These are phyloP conservation scores for Fonsecaea pedrosoi DNA, from an alignment of 2,329 filamentous ascomycete genomes.

Conservation along the genomic window DNA sequence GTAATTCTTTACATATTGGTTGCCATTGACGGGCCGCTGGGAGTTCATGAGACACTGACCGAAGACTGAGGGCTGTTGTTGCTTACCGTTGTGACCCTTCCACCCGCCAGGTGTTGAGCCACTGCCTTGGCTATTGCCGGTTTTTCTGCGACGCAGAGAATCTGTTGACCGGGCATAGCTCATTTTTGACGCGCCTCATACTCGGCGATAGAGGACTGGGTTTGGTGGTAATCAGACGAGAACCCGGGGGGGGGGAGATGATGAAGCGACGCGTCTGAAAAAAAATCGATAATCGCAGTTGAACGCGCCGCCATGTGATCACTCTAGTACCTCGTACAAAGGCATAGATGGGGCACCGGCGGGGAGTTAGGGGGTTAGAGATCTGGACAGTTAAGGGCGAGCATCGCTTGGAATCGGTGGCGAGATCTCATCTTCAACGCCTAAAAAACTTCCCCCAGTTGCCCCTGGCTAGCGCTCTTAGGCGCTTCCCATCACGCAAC, in stretches of 20 bases:
- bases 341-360: neutral
- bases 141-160: conserved; percentile 83
- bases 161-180: conserved; percentile 50
- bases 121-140: conserved; percentile 96
- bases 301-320: conserved; percentile 1
- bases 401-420: neutral
- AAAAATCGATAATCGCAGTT: neutral
- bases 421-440: neutral
- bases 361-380: neutral
- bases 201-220: neutral
- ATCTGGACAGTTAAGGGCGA: neutral
- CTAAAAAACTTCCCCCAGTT: neutral
- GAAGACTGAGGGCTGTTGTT: neutral
- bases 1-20: conserved; percentile 91
- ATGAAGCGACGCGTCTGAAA: conserved; percentile 12
- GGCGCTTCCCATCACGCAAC: neutral
- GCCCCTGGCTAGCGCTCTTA: neutral
- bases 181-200: conserved; percentile 29
- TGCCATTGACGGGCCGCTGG: conserved; percentile 70
- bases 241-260: too few relatives aligned
- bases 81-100: conserved; percentile 72
- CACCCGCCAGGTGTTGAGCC: conserved; percentile 84
- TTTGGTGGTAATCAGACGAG: neutral
- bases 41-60: conserved; percentile 23
- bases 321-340: neutral